Evolutionary conservation across 1,284 basidiomycete genomes (phyloP), one percentile per base, ranked within the genome.

Genomic region (Ustilago lituana): DNA sequence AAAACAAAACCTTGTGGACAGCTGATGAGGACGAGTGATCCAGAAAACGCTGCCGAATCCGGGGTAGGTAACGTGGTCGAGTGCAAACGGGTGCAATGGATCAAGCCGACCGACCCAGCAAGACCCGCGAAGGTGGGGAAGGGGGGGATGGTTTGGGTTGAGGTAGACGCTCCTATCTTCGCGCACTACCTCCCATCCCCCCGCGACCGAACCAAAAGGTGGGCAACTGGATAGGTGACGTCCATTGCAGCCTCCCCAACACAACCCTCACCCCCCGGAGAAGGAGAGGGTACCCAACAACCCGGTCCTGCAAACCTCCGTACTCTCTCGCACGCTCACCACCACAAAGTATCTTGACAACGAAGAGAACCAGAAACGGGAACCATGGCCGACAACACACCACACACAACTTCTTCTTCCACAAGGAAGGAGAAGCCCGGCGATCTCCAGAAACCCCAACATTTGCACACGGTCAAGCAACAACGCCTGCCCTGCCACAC

Each of bases 111-210:
- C 12, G 27, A 29, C 12, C 12, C 27, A 29, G 27, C 27, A 29
- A n/a, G n/a, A 29, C 27, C 12, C 12, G 7, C 7, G 6, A 29
- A 29, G 6, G 12, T 29, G 27, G 14, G 27, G 40, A 6, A 24
- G 24, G 32, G 29, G 19, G 23, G 36, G 33, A 55, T 56, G 44
- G 49, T 57, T 47, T 53, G 50, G 59, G 11, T 12, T 56, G 27
- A 57, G 45, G 49, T 33, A 12, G 26, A 22, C 50, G 62, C 62
- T 65, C 62, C 26, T 59, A 55, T 59, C 62, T 54, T 65, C 41
- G 62, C 62, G 17, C 9, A n/a, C 7, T 19, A 23, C 47, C 55
- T 51, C 62, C 55, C 62, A 54, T 29, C 41, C 40, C 2, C 47
- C n/a, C n/a, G n/a, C n/a, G n/a, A n/a, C n/a, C n/a, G 31, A 17